phyloP scores from a whole-genome alignment of 768 basidiomycete genomes.

The Dioszegia hungarica region DNA sequence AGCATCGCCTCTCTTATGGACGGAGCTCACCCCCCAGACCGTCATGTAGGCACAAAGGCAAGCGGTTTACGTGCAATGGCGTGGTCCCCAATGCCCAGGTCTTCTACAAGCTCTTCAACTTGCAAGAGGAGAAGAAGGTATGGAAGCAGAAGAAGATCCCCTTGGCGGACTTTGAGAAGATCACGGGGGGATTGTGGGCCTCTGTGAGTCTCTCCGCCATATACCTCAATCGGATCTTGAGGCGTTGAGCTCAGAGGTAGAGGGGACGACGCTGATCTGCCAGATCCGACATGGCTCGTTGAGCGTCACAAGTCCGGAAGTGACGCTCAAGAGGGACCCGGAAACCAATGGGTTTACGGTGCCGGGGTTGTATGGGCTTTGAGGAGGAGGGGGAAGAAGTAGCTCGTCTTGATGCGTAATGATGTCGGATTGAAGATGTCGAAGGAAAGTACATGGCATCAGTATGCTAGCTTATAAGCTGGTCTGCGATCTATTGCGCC shows the following conservation, averaged over 20 bases:
- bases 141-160: slow-evolving; percentile 9
- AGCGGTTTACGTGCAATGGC: neutral
- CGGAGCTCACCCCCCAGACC: neutral
- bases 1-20: too few species aligned
- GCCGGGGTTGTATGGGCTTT: neutral
- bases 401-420: too few species aligned
- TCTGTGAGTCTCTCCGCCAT: neutral
- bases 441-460: too few species aligned
- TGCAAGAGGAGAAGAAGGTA: neutral
- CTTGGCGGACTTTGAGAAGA: neutral
- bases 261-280: neutral
- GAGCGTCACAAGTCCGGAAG: neutral
- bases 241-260: too few species aligned
- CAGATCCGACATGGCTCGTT: neutral
- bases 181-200: neutral
- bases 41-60: neutral
- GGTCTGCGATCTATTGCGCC: too few species aligned
- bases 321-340: neutral
- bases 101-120: slow-evolving; percentile 2
- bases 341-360: neutral
- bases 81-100: neutral
- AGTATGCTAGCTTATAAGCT: too few species aligned
- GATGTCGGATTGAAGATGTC: too few species aligned
- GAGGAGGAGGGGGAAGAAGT: too few species aligned
- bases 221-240: too few species aligned